phyloP scores from a whole-genome alignment of 768 basidiomycete genomes.

The Lactarius deliciosus region DNA sequence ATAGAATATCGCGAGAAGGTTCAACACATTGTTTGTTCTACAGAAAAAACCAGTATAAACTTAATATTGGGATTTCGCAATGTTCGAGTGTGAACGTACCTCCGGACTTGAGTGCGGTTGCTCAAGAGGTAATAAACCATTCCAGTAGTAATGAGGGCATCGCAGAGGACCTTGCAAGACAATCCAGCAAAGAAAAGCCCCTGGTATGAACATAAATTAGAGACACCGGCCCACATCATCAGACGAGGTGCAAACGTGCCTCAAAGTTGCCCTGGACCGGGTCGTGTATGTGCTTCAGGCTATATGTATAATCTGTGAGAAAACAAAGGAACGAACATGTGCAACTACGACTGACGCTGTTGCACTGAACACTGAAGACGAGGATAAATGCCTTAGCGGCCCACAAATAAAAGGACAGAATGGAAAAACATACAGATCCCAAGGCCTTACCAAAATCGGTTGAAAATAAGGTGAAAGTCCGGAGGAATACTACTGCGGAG shows the following conservation, averaged over 20 bases:
- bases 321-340: background rate
- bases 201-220: background rate
- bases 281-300: background rate
- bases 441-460: background rate
- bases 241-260: background rate
- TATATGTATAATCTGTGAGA: background rate
- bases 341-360: background rate
- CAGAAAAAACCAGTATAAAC: background rate
- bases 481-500: background rate
- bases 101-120: background rate
- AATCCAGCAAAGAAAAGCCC: background rate
- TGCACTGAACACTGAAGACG: background rate
- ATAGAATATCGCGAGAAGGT: background rate
- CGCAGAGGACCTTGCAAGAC: background rate
- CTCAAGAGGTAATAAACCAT: background rate
- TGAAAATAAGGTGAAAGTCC: background rate
- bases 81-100: background rate
- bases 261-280: background rate
- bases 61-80: background rate
- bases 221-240: background rate
- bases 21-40: background rate
- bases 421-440: background rate
- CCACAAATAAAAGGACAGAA: background rate
- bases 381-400: background rate
- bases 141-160: background rate